phyloP scores from a whole-genome alignment of 106 monocot species.

The Posidonia australis region DNA sequence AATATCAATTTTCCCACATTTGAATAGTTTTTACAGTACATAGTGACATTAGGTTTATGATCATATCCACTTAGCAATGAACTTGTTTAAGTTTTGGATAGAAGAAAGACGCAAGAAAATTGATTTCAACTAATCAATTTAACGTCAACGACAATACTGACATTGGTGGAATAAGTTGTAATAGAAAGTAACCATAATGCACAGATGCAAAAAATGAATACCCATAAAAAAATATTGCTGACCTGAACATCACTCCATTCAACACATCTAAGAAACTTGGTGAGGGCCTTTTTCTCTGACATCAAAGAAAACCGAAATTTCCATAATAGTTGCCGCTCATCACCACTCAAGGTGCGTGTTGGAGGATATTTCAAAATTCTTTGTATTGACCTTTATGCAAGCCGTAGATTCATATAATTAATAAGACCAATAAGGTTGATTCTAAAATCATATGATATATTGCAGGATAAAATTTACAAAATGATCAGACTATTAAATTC shows the following conservation, averaged over 20 bases:
- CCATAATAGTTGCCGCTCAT: conserved; percentile 89
- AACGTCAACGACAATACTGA: neutral
- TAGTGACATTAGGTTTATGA: too few relatives aligned
- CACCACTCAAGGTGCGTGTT: conserved; percentile 75
- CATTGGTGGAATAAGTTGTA: too few relatives aligned
- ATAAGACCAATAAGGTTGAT: neutral
- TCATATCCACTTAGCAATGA: too few relatives aligned
- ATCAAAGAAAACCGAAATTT: conserved; percentile 97
- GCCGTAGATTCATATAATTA: neutral
- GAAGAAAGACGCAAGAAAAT: neutral
- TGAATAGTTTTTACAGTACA: too few relatives aligned
- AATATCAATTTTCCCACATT: too few relatives aligned
- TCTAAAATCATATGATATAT: neutral
- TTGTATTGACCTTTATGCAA: conserved; percentile 62
- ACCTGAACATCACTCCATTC: conserved; percentile 99
- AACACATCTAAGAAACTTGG: conserved; percentile 90
- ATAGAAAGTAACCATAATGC: neutral
- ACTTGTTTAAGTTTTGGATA: too few relatives aligned
- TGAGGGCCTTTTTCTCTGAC: conserved; percentile 95
- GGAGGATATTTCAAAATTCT: conserved; percentile 91
- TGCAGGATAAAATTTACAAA: neutral
- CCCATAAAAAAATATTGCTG: conserved; percentile 4
- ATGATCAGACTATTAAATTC: neutral
- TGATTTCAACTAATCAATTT: too few relatives aligned
- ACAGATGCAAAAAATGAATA: neutral